phyloP scores from a whole-genome alignment of 2,329 filamentous ascomycete genomes.

The Arthrobotrys pseudoclavata region DNA sequence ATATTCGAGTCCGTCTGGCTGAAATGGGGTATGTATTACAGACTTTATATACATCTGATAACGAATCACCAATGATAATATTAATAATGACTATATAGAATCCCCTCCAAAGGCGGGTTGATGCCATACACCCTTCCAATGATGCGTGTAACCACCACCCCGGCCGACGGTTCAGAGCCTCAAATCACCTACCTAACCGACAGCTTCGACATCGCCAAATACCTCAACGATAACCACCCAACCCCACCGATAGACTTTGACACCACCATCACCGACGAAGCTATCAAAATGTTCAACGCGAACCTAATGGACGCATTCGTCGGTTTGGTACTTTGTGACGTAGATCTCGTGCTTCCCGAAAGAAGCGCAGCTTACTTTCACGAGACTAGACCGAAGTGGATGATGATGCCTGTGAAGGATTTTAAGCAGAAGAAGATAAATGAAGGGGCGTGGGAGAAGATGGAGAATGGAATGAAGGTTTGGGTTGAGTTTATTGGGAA shows the following conservation, averaged over 20 bases:
- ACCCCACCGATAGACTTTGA: slow-evolving; percentile 63
- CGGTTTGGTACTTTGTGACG: slow-evolving; percentile 63
- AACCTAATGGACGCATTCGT: slow-evolving; percentile 51
- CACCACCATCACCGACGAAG: slow-evolving; percentile 67
- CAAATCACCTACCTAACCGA: slow-evolving; percentile 66
- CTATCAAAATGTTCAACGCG: slow-evolving; percentile 10
- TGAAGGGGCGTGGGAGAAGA: slow-evolving; percentile 64
- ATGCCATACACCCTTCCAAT: slow-evolving; percentile 75
- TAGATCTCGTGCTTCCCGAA: slow-evolving; percentile 71
- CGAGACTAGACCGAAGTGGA: slow-evolving; percentile 68
- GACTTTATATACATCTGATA: background rate
- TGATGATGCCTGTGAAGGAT: slow-evolving; percentile 69
- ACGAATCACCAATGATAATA: background rate
- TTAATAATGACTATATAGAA: slow-evolving; percentile 65
- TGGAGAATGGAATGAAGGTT: slow-evolving; percentile 63
- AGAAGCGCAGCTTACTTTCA: slow-evolving; percentile 71
- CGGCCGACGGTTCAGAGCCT: slow-evolving; percentile 67
- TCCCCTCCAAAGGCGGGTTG: slow-evolving; percentile 68
- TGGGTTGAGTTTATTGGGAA: slow-evolving; percentile 65
- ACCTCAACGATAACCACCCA: slow-evolving; percentile 72
- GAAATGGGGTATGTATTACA: slow-evolving; percentile 37
- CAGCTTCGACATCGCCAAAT: slow-evolving; percentile 76
- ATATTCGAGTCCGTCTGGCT: slow-evolving; percentile 70
- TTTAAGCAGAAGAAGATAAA: slow-evolving; percentile 68
- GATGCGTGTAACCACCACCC: slow-evolving; percentile 68